Evolutionary conservation across 257 asterid species (phyloP).

Genomic region (Vinca minor): DNA sequence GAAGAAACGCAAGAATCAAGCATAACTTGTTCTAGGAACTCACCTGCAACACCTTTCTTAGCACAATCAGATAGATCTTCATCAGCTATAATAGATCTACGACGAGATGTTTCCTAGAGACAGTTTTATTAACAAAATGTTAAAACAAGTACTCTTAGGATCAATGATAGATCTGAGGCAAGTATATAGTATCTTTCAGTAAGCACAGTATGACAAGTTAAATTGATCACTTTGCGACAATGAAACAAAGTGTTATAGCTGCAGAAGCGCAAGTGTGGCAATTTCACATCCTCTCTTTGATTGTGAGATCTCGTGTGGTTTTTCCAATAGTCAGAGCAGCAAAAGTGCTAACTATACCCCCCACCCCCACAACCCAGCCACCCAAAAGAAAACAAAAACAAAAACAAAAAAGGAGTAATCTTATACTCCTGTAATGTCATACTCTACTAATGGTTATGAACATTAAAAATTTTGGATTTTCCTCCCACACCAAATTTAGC

Average conservation of each 20-base stretch:
- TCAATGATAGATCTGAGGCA: neutral
- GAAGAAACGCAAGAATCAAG: neutral
- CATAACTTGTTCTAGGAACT: slow-evolving; percentile 14
- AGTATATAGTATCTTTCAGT: neutral
- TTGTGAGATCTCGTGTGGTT: neutral
- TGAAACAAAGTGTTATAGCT: neutral
- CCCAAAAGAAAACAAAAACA: neutral
- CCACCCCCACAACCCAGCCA: neutral
- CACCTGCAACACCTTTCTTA: slow-evolving; percentile 82
- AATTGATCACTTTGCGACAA: neutral
- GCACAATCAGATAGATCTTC: slow-evolving; percentile 75
- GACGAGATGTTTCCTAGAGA: slow-evolving; percentile 57
- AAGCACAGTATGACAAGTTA: neutral
- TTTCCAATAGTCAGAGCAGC: neutral
- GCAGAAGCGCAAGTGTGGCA: neutral
- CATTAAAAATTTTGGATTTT: no score
- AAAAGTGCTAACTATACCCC: neutral
- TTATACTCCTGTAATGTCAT: neutral
- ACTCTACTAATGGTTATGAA: neutral
- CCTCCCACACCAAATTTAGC: neutral
- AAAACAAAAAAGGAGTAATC: neutral
- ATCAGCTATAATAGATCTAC: slow-evolving; percentile 52
- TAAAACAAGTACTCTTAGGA: neutral
- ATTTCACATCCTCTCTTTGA: neutral
- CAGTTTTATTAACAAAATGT: neutral